phyloP scores from a whole-genome alignment of 345 rosid species.

The Boechera stricta region DNA sequence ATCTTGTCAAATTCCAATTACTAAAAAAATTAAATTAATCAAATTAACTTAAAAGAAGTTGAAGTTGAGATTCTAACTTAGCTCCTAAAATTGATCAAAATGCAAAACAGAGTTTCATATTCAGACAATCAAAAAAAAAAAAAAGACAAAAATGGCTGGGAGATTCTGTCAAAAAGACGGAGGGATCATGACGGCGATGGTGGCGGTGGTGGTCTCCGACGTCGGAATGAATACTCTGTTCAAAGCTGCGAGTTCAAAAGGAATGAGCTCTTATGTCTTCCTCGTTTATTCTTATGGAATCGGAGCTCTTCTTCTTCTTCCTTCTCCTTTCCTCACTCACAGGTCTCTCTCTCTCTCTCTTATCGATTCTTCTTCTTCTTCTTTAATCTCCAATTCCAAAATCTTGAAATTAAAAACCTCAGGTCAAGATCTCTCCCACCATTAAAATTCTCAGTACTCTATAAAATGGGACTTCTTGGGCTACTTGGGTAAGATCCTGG shows the following conservation, averaged over 20 bases:
- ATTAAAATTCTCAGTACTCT: slow-evolving; percentile 41
- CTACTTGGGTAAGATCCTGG: slow-evolving; percentile 49
- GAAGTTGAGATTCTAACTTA: not conserved
- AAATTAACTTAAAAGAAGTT: not conserved
- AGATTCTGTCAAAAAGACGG: slow-evolving; percentile 36
- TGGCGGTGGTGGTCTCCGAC: slow-evolving; percentile 40
- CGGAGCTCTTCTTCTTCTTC: slow-evolving; percentile 53
- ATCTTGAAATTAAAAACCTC: not conserved
- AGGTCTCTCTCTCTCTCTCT: slow-evolving; percentile 35
- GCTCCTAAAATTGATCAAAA: slow-evolving; percentile 6
- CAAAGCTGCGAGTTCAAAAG: slow-evolving; percentile 57
- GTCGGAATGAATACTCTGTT: slow-evolving; percentile 46
- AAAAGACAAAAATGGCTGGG: slow-evolving; percentile 4
- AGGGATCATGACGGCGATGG: slow-evolving; percentile 53
- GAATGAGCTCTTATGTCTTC: slow-evolving; percentile 54
- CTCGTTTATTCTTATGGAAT: slow-evolving; percentile 53
- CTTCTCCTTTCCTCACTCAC: slow-evolving; percentile 51
- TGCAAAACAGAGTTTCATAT: not conserved
- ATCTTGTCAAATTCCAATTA: not conserved
- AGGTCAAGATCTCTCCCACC: slow-evolving; percentile 50
- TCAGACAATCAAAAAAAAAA: not conserved
- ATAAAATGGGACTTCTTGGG: slow-evolving; percentile 53
- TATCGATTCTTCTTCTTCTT: not conserved
- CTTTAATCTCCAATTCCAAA: not conserved
- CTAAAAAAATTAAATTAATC: not conserved